Conservation (phyloP, 805 yeast genomes). For the Naumovozyma castellii region DNA sequence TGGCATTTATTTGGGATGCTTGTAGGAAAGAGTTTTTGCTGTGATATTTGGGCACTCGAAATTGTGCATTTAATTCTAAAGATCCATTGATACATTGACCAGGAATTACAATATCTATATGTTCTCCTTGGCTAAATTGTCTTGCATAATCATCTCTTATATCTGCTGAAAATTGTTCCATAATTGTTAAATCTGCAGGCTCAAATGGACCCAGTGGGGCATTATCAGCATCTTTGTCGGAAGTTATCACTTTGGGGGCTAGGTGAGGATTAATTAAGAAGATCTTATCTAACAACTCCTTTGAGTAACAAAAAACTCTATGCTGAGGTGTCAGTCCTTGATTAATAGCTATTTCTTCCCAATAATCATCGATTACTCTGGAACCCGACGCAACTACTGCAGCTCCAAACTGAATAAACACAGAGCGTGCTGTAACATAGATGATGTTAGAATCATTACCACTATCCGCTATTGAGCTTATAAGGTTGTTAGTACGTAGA, state of each 20-base stretch:
- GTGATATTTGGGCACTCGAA: slow-evolving; percentile 28
- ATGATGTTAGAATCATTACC: slow-evolving; percentile 15
- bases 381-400: slow-evolving; percentile 37
- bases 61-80: slow-evolving; percentile 25
- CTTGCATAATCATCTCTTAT: slow-evolving; percentile 17
- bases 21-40: slow-evolving; percentile 25
- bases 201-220: slow-evolving; percentile 8
- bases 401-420: slow-evolving; percentile 44
- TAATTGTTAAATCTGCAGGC: slow-evolving; percentile 17
- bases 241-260: not conserved
- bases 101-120: slow-evolving; percentile 17
- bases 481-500: slow-evolving; percentile 11
- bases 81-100: slow-evolving; percentile 28
- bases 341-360: slow-evolving; percentile 37
- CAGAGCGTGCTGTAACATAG: slow-evolving; percentile 35
- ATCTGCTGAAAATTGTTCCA: slow-evolving; percentile 23
- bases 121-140: slow-evolving; percentile 20
- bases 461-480: slow-evolving; percentile 13
- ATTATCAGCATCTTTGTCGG: not conserved
- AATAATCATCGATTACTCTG: slow-evolving; percentile 46
- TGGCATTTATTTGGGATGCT: slow-evolving; percentile 21
- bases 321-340: slow-evolving; percentile 39
- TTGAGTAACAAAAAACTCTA: slow-evolving; percentile 31
- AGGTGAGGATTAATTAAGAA: slow-evolving; percentile 9
- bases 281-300: slow-evolving; percentile 9